Percentiles rank a stretch among this genome's conserved stretches.
Conservation (phyloP, 371 early-diverging fungal species). For the Rhizopus arrhizus region DNA sequence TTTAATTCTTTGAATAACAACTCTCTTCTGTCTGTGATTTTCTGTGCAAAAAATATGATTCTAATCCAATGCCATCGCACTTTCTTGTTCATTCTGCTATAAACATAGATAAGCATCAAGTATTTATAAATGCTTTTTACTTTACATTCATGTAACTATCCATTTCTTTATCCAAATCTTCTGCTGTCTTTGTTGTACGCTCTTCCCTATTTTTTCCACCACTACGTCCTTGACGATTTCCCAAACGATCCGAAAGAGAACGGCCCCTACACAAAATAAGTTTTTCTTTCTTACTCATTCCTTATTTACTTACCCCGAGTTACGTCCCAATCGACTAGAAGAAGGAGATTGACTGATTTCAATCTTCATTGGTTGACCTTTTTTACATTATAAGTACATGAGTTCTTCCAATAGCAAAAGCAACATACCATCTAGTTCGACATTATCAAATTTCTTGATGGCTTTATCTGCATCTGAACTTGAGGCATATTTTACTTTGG, state of each 20-base stretch:
- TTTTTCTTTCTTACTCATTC: not conserved
- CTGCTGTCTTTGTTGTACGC: slow-evolving; percentile 17
- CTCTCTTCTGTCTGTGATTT: no score
- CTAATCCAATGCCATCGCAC: not conserved
- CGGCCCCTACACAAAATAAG: not conserved
- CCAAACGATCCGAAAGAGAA: not conserved
- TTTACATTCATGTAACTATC: slow-evolving; percentile 41
- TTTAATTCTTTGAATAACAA: no score
- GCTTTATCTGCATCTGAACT: slow-evolving; percentile 40
- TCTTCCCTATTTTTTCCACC: not conserved
- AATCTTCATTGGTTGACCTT: slow-evolving; percentile 43
- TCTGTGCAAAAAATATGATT: no score
- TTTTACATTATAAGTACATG: not conserved
- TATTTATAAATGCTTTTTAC: not conserved
- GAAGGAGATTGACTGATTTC: slow-evolving; percentile 1
- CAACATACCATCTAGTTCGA: slow-evolving; percentile 41
- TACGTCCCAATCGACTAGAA: not conserved
- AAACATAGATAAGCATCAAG: not conserved
- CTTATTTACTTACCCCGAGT: not conserved
- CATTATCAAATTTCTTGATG: slow-evolving; percentile 44
- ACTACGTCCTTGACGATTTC: not conserved
- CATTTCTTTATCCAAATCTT: slow-evolving; percentile 47
- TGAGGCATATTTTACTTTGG: slow-evolving; percentile 30
- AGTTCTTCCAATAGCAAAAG: no score
- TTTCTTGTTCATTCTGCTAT: not conserved